Conservation (phyloP, 1,284 basidiomycete genomes). For the Ustilago sp. region DNA sequence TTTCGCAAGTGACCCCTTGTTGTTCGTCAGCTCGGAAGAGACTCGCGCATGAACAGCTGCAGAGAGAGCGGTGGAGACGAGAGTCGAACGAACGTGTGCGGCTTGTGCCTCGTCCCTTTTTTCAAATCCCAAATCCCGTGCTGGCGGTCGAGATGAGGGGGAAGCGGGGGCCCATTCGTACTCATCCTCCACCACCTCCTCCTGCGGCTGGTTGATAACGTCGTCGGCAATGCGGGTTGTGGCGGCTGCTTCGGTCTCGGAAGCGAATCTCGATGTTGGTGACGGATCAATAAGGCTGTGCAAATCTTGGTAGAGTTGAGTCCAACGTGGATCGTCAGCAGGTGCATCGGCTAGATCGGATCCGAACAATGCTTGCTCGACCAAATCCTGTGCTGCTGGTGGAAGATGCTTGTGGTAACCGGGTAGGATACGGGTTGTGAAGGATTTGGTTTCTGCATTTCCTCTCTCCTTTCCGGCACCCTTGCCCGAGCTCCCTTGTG, state of each 20-base stretch:
- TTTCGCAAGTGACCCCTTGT: constrained; percentile 1
- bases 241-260: neutral
- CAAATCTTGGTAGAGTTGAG: constrained; percentile 24
- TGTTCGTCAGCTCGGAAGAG: constrained; percentile 13
- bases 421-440: constrained; percentile 14
- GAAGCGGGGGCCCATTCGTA: constrained; percentile 22
- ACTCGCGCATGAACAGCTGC: constrained; percentile 16
- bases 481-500: neutral
- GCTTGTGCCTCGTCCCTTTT: neutral
- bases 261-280: neutral
- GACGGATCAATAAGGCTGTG: constrained; percentile 10
- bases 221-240: neutral
- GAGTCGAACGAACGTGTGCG: neutral
- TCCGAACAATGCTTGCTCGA: constrained; percentile 29
- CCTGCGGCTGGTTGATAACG: neutral
- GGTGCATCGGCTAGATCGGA: constrained; percentile 17
- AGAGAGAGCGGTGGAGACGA: constrained; percentile 1
- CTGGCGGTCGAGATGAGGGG: neutral
- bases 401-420: constrained; percentile 17
- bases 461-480: neutral
- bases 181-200: neutral
- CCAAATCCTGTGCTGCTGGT: constrained; percentile 25
- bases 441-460: constrained; percentile 12
- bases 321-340: constrained; percentile 27
- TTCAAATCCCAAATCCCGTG: too few species aligned